A percentile compares a stretch with the other conserved stretches of the same genome.
These are phyloP conservation scores for Penicillium waksmanii DNA, from an alignment of 495 filamentous ascomycete species.

Conservation along the genomic window DNA sequence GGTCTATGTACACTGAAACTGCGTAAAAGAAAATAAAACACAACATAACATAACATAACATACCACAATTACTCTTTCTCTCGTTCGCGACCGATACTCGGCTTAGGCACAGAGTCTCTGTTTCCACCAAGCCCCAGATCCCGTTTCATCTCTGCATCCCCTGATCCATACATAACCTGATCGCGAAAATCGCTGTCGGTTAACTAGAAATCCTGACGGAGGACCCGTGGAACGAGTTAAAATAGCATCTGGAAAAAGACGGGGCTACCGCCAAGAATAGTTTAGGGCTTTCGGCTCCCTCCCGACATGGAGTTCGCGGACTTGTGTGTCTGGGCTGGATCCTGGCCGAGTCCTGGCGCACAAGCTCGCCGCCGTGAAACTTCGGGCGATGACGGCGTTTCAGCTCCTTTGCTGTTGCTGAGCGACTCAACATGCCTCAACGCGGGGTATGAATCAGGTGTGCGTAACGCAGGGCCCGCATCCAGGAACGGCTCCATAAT, in stretches of 20 bases:
- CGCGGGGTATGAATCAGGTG: slow-evolving; percentile 9
- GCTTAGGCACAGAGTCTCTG: not conserved
- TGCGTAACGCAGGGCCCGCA: slow-evolving; percentile 10
- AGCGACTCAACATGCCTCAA: slow-evolving; percentile 10
- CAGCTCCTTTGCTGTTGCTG: slow-evolving; percentile 12
- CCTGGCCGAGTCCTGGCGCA: not conserved
- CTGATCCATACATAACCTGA: not conserved
- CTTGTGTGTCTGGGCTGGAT: not conserved
- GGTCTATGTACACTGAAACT: not conserved
- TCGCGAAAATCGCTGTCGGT: not conserved
- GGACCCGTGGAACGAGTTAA: slow-evolving; percentile 19
- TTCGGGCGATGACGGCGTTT: slow-evolving; percentile 5
- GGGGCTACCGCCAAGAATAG: slow-evolving; percentile 15
- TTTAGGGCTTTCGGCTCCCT: slow-evolving; percentile 4
- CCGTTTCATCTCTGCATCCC: not conserved
- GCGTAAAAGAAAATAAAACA: not conserved
- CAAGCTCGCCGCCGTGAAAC: not conserved
- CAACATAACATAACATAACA: too few species aligned
- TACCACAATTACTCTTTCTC: not conserved
- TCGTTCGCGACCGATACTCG: not conserved
- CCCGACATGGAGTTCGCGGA: slow-evolving; percentile 2
- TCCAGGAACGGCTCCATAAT: slow-evolving; percentile 6
- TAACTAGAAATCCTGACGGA: not conserved
- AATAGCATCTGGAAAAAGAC: slow-evolving; percentile 17
- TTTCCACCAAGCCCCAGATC: not conserved